Percentiles rank a stretch among this genome's conserved stretches.
phyloP scores from a whole-genome alignment of 495 filamentous ascomycete genomes.

The Jackrogersella multiformis region DNA sequence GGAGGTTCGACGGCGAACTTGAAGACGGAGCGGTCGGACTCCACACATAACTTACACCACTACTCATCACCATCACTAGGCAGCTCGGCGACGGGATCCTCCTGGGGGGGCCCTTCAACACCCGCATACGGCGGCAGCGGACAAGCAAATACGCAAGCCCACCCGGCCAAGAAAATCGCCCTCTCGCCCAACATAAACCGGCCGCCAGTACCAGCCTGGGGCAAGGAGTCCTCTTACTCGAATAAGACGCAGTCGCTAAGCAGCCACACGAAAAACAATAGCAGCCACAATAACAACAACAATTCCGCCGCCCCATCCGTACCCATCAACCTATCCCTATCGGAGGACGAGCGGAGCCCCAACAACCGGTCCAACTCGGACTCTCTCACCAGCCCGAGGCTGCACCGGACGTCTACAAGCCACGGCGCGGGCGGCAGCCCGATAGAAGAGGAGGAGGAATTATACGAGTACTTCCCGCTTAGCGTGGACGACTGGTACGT shows the following conservation, averaged over 20 bases:
- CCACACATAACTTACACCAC: constrained; percentile 47
- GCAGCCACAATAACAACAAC: constrained; percentile 23
- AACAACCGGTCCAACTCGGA: constrained; percentile 53
- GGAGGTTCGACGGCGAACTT: constrained; percentile 40
- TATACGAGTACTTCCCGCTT: constrained; percentile 93
- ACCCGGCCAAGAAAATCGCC: constrained; percentile 49
- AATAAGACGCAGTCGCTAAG: constrained; percentile 30
- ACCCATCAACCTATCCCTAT: constrained; percentile 78
- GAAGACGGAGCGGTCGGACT: constrained; percentile 49
- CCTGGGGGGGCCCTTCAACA: constrained; percentile 35
- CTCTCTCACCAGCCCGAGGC: constrained; percentile 51
- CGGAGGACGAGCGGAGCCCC: constrained; percentile 74
- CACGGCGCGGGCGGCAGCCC: constrained; percentile 56
- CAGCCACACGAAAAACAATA: constrained; percentile 39
- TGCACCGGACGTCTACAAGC: constrained; percentile 49
- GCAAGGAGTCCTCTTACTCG: constrained; percentile 35
- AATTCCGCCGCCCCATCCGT: constrained; percentile 39
- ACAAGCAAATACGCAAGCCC: constrained; percentile 37
- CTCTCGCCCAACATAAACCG: constrained; percentile 47
- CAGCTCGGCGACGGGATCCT: constrained; percentile 25
- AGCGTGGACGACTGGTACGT: constrained; percentile 83
- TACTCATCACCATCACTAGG: constrained; percentile 46
- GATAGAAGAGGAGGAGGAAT: constrained; percentile 77
- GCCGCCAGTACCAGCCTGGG: constrained; percentile 51
- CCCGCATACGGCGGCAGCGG: constrained; percentile 27